phyloP scores from a whole-genome alignment of 2,329 filamentous ascomycete genomes.

The Ophiostoma sp. region DNA sequence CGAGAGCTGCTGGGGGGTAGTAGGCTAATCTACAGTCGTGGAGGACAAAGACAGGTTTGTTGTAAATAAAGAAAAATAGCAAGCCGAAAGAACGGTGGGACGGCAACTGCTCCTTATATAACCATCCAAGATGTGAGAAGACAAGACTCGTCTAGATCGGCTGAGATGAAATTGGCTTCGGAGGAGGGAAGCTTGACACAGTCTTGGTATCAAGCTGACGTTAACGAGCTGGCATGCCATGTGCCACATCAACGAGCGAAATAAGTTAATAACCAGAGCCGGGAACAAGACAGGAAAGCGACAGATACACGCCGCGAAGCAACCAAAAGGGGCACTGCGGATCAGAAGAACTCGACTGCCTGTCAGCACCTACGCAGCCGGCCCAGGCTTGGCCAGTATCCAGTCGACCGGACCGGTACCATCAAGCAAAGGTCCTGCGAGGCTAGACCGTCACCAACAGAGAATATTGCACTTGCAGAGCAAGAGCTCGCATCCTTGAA shows the following conservation, averaged over 20 bases:
- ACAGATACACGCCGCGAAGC: neutral
- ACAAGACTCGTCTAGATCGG: neutral
- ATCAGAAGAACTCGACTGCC: neutral
- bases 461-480: too few species aligned
- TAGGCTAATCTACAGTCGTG: neutral
- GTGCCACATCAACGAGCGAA: neutral
- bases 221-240: neutral
- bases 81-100: neutral
- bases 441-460: neutral
- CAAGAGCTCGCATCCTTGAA: neutral
- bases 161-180: constrained; percentile 1
- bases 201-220: neutral
- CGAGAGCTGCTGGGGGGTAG: neutral
- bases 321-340: neutral
- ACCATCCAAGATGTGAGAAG: neutral
- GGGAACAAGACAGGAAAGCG: too few species aligned
- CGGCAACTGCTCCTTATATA: neutral
- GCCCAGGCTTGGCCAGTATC: neutral
- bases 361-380: neutral
- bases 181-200: neutral
- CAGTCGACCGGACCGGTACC: neutral
- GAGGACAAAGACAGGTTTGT: neutral
- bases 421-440: neutral
- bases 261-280: neutral
- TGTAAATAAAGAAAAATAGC: neutral